Base-by-base conservation (phyloP, 2,329 filamentous ascomycete species). In the Cladosporium oxysporum region DNA sequence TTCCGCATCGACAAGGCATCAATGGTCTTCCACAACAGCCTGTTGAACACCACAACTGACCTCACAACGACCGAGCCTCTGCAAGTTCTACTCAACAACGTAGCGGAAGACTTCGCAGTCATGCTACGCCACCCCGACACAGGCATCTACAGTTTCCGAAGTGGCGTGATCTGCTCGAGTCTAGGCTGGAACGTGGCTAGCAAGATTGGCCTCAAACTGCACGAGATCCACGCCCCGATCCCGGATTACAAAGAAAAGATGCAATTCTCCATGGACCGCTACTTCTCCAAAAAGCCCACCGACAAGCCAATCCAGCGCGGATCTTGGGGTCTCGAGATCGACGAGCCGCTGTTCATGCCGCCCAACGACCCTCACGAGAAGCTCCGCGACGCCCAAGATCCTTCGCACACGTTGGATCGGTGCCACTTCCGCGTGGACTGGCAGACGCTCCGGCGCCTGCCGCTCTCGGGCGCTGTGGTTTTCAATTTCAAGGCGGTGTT, bases 401-500 rank as follows among this genome's bases (percentile, higher is more conserved):
- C 83, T 0, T 77, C 80, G 23, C 79, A 94, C 6, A 79, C 78
- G 0, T 74, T 87, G 2, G 82, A 85, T 0, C 85, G 91, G 37
- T 82, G 91, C 69, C 81, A 90, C 67, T 80, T 96, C 1, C 86
- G 92, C 5, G 91, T 95, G 1, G 92, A 96, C 76, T 96, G 92
- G 91, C 93, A 96, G 78, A 96, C 92, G 0, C 80, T 96, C 4
- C 87, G 92, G 1, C 86, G 92, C 2, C 79, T 96, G 0, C 92
- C 92, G 0, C 81, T 96, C 0, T 92, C 90, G 0, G 91, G 86
- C 0, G 89, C 85, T 0, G 81, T 96, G 1, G 85, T 92, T 0
- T 96, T 96, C 81, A 96, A 95, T 76, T 96, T 94, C 85, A 96
- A 94, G 74, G 91, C 90, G 0, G 77, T 95, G 0, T 96, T 96